A percentile compares a stretch with the other conserved stretches of the same genome.
phyloP scores from a whole-genome alignment of 352 stramenopile species.

The Globisporangium paroecandrum region DNA sequence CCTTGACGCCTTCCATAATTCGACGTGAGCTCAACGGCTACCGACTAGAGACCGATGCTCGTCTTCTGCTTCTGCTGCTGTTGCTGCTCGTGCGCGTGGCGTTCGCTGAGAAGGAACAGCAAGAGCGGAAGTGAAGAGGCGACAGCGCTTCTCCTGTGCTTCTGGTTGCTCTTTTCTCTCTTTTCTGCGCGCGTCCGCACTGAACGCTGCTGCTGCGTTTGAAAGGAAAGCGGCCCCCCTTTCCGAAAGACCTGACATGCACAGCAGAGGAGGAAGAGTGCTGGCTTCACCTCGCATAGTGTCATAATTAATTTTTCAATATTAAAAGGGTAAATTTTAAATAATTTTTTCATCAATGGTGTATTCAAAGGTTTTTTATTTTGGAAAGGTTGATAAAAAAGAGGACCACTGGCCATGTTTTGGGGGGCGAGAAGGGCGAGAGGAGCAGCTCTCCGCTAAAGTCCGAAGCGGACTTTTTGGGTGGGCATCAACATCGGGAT shows the following conservation, averaged over 20 bases:
- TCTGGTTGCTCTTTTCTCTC: conserved; percentile 2
- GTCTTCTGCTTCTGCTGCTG: neutral
- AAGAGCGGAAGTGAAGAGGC: neutral
- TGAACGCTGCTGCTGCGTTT: conserved; percentile 2
- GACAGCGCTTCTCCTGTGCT: neutral
- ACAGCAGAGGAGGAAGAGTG: neutral
- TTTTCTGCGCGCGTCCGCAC: neutral
- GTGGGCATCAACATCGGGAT: conserved; percentile 3
- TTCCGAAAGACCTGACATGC: conserved; percentile 2
- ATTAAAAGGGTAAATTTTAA: neutral
- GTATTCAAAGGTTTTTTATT: neutral
- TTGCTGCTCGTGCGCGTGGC: neutral
- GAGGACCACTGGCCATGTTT: neutral
- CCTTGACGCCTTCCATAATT: conserved; percentile 62
- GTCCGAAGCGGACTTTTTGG: neutral
- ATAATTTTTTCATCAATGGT: neutral
- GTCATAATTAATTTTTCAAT: neutral
- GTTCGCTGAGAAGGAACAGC: neutral
- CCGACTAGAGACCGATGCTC: neutral
- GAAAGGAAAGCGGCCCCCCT: neutral
- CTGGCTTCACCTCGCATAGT: neutral
- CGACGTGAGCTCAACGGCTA: neutral
- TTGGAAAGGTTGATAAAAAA: neutral
- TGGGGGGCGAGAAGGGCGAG: neutral
- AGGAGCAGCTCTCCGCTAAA: neutral